Percentiles rank a stretch among this genome's conserved stretches.
phyloP scores from a whole-genome alignment of 345 rosid species.

The Sonneratia alba region DNA sequence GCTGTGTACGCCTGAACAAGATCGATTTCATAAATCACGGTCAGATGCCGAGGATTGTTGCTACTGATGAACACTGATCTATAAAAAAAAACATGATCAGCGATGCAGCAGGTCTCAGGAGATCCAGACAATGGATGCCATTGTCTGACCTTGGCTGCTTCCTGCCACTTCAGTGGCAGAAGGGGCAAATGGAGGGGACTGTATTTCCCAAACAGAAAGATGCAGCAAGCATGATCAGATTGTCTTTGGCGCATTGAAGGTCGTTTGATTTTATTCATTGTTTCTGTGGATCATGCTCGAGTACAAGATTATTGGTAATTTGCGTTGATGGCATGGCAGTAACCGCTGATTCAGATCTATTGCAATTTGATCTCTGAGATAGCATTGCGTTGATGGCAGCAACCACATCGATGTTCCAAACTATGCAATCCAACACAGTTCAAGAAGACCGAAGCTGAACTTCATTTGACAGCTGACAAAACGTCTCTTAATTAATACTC shows the following conservation, averaged over 20 bases:
- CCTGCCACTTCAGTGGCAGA: neutral
- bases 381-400: neutral
- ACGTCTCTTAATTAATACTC: no score
- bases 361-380: neutral
- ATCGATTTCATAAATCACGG: conserved; percentile 61
- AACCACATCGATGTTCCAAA: neutral
- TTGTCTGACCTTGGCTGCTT: neutral
- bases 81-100: neutral
- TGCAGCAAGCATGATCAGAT: neutral
- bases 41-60: conserved; percentile 55
- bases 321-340: neutral
- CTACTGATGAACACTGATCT: conserved; percentile 22
- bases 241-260: neutral
- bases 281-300: conserved; percentile 1
- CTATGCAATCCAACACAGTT: neutral
- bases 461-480: neutral
- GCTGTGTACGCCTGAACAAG: conserved; percentile 62
- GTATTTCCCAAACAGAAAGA: neutral
- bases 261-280: neutral
- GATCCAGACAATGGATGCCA: neutral
- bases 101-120: neutral
- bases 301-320: neutral
- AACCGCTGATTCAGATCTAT: neutral
- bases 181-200: neutral
- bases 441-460: neutral